Conservation (phyloP, 306 rosid species). For the Dicorynia guianensis region DNA sequence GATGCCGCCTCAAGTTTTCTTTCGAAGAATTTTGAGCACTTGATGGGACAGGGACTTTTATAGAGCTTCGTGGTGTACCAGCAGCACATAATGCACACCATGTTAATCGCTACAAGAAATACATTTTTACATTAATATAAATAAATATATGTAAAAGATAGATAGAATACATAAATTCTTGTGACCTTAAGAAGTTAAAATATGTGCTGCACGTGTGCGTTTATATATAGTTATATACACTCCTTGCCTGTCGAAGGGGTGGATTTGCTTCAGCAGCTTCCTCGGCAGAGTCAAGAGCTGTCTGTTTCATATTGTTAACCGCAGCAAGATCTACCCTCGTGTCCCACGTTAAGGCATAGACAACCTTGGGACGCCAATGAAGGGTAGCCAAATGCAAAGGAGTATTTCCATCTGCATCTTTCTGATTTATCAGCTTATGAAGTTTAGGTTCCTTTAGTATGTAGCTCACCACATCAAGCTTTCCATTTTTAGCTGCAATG, state of each 20-base stretch:
- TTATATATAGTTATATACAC: not conserved
- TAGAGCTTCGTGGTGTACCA: not conserved
- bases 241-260: constrained; percentile 30
- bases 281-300: constrained; percentile 5
- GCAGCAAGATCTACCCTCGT: not conserved
- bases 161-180: not conserved
- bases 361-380: constrained; percentile 13
- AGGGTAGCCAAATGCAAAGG: constrained; percentile 48
- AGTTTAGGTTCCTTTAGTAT: not conserved
- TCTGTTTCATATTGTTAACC: not conserved
- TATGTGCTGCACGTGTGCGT: no score
- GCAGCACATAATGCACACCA: constrained; percentile 32
- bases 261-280: not conserved
- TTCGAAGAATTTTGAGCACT: no score
- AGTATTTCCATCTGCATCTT: constrained; percentile 18
- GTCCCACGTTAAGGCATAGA: constrained; percentile 15
- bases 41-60: not conserved
- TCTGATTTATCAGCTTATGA: constrained; percentile 32
- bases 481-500: constrained; percentile 32
- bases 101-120: constrained; percentile 35
- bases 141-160: not conserved
- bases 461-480: constrained; percentile 1
- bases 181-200: no score
- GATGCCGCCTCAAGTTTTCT: no score
- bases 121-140: not conserved